Evolutionary conservation across 1,284 basidiomycete species (phyloP).

Genomic region (Polyporus tsugae): DNA sequence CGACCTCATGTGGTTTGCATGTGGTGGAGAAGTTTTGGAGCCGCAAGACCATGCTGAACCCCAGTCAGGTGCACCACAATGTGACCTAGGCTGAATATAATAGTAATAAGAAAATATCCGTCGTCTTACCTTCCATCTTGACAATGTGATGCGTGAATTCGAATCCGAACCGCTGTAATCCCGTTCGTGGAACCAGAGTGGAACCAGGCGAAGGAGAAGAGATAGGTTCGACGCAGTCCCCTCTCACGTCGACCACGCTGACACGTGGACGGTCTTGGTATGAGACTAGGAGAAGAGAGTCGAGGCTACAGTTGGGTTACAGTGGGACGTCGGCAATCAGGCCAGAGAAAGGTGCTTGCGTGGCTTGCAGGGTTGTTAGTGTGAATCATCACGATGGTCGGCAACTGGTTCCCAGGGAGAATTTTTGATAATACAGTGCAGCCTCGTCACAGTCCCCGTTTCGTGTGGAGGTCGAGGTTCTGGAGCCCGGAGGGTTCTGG

Average conservation of each 20-base stretch:
- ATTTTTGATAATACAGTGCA: background rate
- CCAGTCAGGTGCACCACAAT: slow-evolving; percentile 12
- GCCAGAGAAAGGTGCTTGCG: background rate
- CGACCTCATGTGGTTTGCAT: background rate
- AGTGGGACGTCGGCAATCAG: background rate
- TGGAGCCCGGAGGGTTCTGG: background rate
- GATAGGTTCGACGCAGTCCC: no score
- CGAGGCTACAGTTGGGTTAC: background rate
- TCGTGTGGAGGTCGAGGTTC: background rate
- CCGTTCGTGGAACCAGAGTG: background rate
- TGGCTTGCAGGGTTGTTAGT: background rate
- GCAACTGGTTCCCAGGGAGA: background rate
- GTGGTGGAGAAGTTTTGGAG: background rate
- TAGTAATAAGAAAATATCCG: background rate
- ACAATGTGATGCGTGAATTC: background rate
- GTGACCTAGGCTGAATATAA: slow-evolving; percentile 3
- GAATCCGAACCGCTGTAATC: background rate
- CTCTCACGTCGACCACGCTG: no score
- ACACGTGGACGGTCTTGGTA: no score
- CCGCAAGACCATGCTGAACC: slow-evolving; percentile 5
- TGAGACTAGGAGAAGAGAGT: no score
- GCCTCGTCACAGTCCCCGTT: background rate
- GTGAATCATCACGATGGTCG: background rate
- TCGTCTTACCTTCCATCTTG: background rate
- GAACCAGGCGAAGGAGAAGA: background rate